A percentile compares a stretch with the other conserved stretches of the same genome.
These are phyloP conservation scores for Chrysochromulina parva DNA, from an alignment of 78 protist genomes.

Conservation along the genomic window DNA sequence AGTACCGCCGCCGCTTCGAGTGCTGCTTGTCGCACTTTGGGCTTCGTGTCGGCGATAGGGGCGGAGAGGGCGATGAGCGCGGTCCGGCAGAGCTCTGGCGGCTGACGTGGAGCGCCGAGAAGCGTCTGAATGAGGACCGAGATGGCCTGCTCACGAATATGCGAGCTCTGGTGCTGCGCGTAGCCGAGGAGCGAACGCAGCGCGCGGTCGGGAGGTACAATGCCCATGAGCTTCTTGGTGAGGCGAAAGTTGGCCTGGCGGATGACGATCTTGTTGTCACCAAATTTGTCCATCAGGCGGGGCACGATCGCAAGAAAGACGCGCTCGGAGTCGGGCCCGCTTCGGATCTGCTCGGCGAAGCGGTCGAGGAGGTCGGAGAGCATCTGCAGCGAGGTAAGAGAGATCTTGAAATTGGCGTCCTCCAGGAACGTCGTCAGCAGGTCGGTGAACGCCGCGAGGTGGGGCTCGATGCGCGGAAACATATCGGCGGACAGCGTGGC, in stretches of 20 bases:
- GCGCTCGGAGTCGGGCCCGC: too few species aligned
- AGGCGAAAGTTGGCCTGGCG: not conserved
- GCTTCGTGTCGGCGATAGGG: not conserved
- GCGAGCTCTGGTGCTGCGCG: not conserved
- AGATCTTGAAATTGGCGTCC: not conserved
- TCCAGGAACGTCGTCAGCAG: not conserved
- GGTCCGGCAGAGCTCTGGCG: not conserved
- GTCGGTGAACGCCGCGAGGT: not conserved
- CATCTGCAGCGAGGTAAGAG: not conserved
- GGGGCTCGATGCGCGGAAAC: not conserved
- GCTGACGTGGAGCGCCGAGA: too few species aligned
- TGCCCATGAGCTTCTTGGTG: not conserved
- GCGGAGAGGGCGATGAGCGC: not conserved
- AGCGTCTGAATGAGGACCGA: not conserved
- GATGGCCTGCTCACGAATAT: not conserved
- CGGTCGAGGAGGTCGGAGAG: not conserved
- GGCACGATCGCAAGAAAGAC: not conserved
- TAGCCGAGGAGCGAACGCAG: not conserved
- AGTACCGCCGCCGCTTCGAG: not conserved
- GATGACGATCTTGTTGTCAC: constrained; percentile 17
- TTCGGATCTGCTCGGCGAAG: not conserved
- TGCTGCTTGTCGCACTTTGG: not conserved
- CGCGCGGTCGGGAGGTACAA: not conserved
- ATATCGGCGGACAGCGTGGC: not conserved
- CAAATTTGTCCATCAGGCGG: not conserved